Evolutionary conservation across 2,329 filamentous ascomycete species (phyloP).

Genomic region (Diaporthe amygdali): DNA sequence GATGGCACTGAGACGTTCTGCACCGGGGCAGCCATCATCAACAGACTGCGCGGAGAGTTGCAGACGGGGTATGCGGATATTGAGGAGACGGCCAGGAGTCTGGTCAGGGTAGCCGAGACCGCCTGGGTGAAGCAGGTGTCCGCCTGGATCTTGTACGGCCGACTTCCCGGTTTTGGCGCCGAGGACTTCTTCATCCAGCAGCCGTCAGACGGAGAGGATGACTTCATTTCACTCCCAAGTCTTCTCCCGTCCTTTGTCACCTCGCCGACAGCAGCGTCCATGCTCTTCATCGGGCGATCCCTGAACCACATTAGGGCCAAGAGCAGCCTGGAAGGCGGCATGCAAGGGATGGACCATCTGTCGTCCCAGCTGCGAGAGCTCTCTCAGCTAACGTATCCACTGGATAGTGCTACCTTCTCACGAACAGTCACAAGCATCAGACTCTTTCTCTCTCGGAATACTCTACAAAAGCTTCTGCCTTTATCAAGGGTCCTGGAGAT

Average conservation of each 20-base stretch:
- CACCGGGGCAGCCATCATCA: slow-evolving; percentile 76
- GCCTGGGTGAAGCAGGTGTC: slow-evolving; percentile 91
- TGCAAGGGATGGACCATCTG: slow-evolving; percentile 63
- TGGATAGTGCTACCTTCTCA: slow-evolving; percentile 74
- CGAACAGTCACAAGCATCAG: slow-evolving; percentile 78
- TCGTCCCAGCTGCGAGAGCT: slow-evolving; percentile 73
- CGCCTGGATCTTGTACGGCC: slow-evolving; percentile 89
- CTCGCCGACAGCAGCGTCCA: slow-evolving; percentile 74
- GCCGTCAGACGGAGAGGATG: slow-evolving; percentile 49
- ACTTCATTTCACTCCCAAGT: slow-evolving; percentile 62
- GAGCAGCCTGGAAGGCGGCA: slow-evolving; percentile 48
- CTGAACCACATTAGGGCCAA: slow-evolving; percentile 79
- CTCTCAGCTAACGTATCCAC: slow-evolving; percentile 71
- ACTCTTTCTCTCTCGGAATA: slow-evolving; percentile 81
- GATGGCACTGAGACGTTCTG: slow-evolving; percentile 44
- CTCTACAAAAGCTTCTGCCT: slow-evolving; percentile 82
- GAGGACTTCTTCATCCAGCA: slow-evolving; percentile 86
- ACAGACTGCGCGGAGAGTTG: slow-evolving; percentile 75
- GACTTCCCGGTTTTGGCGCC: slow-evolving; percentile 75
- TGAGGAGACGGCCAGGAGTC: slow-evolving; percentile 73
- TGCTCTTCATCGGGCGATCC: slow-evolving; percentile 89
- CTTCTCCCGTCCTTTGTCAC: slow-evolving; percentile 83
- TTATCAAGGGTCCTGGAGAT: slow-evolving; percentile 77
- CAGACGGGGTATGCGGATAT: slow-evolving; percentile 91
- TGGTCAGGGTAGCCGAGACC: slow-evolving; percentile 81